phyloP scores from a whole-genome alignment of 2,329 filamentous ascomycete genomes.

The Alternaria sp. region DNA sequence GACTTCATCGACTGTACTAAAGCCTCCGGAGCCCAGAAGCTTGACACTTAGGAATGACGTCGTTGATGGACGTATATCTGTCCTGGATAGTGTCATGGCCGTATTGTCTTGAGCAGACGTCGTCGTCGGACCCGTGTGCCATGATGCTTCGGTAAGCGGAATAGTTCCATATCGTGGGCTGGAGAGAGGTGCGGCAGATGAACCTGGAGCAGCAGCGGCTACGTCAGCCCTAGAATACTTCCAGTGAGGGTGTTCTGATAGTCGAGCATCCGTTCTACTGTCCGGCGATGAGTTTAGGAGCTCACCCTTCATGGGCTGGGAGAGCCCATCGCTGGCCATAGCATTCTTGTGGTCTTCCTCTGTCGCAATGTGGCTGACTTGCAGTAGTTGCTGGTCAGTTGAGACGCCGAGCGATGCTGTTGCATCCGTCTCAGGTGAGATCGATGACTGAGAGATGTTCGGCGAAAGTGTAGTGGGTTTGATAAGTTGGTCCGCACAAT shows the following conservation, averaged over 20 bases:
- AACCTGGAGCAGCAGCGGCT: neutral
- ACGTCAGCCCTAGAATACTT: neutral
- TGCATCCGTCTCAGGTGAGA: neutral
- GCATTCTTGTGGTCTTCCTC: conserved; percentile 26
- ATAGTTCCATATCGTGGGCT: neutral
- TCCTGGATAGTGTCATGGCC: neutral
- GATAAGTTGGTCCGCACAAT: conserved; percentile 18
- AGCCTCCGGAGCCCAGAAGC: conserved; percentile 45
- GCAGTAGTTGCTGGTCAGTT: conserved; percentile 7
- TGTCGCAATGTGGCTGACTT: conserved; percentile 24
- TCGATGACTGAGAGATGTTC: conserved; percentile 14
- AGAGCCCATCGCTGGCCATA: conserved; percentile 46
- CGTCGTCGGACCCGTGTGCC: no score
- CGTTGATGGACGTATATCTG: conserved; percentile 8
- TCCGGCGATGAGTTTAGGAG: neutral
- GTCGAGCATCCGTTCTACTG: neutral
- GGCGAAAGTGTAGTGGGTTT: conserved; percentile 14
- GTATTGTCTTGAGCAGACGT: neutral
- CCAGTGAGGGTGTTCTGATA: neutral
- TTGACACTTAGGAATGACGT: conserved; percentile 43
- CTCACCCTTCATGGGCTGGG: conserved; percentile 20
- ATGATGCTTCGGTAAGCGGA: neutral
- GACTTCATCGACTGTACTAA: conserved; percentile 48
- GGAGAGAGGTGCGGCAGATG: no score
- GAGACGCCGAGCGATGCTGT: neutral